phyloP scores from a whole-genome alignment of 306 rosid genomes.

The Herpetospermum pedunculosum region DNA sequence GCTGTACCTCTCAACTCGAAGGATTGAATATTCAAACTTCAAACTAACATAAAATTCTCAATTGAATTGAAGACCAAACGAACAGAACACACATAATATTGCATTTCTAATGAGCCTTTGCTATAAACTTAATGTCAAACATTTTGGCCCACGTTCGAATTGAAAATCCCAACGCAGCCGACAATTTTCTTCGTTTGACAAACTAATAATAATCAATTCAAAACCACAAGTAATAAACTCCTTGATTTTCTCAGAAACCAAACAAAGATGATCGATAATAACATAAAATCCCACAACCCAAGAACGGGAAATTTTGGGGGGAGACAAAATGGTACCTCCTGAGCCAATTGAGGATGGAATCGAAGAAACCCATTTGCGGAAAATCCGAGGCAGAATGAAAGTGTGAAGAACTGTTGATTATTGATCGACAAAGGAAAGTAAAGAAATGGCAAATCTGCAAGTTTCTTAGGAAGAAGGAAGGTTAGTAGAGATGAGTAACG shows the following conservation, averaged over 20 bases:
- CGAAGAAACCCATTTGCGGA: slow-evolving; percentile 67
- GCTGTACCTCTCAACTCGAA: neutral
- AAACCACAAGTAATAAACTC: neutral
- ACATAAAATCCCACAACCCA: neutral
- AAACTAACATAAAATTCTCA: neutral
- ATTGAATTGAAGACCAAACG: neutral
- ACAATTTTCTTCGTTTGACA: neutral
- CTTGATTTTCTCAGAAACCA: neutral
- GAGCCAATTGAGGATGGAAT: slow-evolving; percentile 88
- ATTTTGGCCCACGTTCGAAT: neutral
- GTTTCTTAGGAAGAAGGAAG: neutral
- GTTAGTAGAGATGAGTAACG: neutral
- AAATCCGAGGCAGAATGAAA: neutral
- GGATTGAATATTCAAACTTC: neutral
- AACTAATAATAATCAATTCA: neutral
- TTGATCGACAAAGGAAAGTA: neutral
- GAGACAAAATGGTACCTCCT: slow-evolving; percentile 43
- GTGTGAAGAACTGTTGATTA: neutral
- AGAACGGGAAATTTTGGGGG: neutral
- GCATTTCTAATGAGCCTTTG: neutral
- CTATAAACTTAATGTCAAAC: neutral
- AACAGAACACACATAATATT: neutral
- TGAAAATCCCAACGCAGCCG: neutral
- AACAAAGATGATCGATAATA: neutral
- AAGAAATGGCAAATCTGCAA: neutral